phyloP scores from a whole-genome alignment of 495 filamentous ascomycete genomes.

The Daldinia caldariorum region DNA sequence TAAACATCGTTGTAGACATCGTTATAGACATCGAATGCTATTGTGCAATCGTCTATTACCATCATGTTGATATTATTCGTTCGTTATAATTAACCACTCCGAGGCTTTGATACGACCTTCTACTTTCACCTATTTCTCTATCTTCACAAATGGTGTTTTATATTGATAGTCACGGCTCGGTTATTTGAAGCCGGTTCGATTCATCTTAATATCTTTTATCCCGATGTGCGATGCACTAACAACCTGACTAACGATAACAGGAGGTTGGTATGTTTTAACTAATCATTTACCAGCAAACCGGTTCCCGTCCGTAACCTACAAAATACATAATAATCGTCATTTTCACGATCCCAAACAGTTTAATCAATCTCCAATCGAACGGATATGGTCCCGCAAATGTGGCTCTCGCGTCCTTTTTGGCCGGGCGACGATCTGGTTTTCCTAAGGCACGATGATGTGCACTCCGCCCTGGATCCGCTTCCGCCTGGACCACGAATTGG shows the following conservation, averaged over 20 bases:
- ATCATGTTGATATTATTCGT: no score
- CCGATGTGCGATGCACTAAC: not conserved
- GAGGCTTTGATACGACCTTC: conserved; percentile 8
- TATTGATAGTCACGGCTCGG: no score
- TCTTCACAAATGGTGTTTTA: not conserved
- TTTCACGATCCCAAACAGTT: conserved; percentile 3
- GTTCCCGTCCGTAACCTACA: conserved; percentile 34
- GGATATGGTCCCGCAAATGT: conserved; percentile 31
- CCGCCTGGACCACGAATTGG: conserved; percentile 22
- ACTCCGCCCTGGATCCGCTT: conserved; percentile 19
- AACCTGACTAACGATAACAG: conserved; percentile 4
- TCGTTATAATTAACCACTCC: not conserved
- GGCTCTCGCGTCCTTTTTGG: conserved; percentile 40
- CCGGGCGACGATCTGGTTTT: conserved; percentile 43
- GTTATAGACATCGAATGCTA: no score
- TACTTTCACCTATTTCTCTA: not conserved
- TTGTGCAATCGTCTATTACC: no score
- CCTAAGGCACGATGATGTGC: conserved; percentile 22
- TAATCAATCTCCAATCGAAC: conserved; percentile 6
- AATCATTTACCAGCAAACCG: conserved; percentile 29
- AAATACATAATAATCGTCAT: no score
- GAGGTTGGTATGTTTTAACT: conserved; percentile 24
- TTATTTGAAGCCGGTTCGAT: not conserved
- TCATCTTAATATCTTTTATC: conserved; percentile 1
- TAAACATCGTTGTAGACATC: no score